A percentile compares a stretch with the other conserved stretches of the same genome.
phyloP scores from a whole-genome alignment of 1,139 yeast species.

The Nakaseomyces nivariensis region DNA sequence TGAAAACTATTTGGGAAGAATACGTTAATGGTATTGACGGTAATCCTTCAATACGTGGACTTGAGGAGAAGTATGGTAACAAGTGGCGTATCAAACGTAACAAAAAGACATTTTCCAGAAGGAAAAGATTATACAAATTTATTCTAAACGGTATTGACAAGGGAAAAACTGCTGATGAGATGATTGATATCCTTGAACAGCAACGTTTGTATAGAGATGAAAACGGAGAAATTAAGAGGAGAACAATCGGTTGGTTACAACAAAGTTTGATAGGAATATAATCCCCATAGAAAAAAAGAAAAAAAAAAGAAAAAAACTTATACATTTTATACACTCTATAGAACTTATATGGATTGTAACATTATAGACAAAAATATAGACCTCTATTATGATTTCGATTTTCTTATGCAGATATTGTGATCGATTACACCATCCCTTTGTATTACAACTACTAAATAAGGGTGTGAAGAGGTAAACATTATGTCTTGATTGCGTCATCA shows the following conservation, averaged over 20 bases:
- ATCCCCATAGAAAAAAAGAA: not conserved
- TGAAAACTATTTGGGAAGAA: slow-evolving; percentile 31
- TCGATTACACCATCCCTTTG: too few species aligned
- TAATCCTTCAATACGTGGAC: slow-evolving; percentile 28
- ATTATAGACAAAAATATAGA: too few species aligned
- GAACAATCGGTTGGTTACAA: slow-evolving; percentile 31
- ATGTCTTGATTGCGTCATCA: too few species aligned
- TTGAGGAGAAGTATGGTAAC: slow-evolving; percentile 30
- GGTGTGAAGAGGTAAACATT: too few species aligned
- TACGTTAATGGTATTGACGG: slow-evolving; percentile 30
- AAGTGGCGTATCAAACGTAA: slow-evolving; percentile 30
- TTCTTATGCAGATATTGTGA: not conserved
- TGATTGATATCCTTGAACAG: slow-evolving; percentile 27
- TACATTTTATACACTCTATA: too few species aligned
- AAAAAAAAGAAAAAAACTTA: too few species aligned
- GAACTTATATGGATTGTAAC: too few species aligned
- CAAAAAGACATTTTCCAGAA: slow-evolving; percentile 29
- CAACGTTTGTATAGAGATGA: slow-evolving; percentile 25
- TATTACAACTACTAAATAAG: too few species aligned
- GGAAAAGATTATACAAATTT: slow-evolving; percentile 31
- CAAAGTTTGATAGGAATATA: slow-evolving; percentile 28
- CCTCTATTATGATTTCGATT: not conserved
- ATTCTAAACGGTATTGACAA: slow-evolving; percentile 29
- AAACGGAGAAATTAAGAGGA: slow-evolving; percentile 27
- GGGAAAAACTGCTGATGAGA: slow-evolving; percentile 29